These are phyloP conservation scores for Paraphoma chrysanthemicola DNA, from an alignment of 2,329 filamentous ascomycete genomes.

Conservation along the genomic window DNA sequence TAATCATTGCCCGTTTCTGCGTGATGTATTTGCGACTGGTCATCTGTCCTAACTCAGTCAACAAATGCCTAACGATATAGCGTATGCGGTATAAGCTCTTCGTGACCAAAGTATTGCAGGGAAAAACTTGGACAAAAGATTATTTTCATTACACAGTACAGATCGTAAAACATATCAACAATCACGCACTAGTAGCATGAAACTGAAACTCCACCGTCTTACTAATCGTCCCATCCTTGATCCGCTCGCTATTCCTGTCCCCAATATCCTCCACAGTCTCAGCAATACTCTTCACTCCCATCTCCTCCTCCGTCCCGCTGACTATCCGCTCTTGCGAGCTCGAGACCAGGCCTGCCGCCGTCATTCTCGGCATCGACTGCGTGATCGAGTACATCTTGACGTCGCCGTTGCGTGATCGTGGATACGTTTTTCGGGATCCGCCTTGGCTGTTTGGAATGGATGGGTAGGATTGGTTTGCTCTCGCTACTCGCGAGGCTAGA, in stretches of 20 bases:
- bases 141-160: no score
- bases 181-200: not conserved
- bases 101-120: no score
- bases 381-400: slow-evolving; percentile 2
- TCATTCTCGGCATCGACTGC: not conserved
- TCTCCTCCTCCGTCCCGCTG: not conserved
- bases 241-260: not conserved
- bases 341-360: not conserved
- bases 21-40: no score
- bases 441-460: not conserved
- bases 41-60: no score
- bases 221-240: not conserved
- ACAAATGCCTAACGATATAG: no score
- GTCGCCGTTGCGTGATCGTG: not conserved
- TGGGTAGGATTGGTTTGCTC: not conserved
- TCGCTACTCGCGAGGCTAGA: not conserved
- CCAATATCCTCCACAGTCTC: not conserved
- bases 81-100: no score
- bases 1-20: no score
- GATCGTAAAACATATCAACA: not conserved
- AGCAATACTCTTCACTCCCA: slow-evolving; percentile 3
- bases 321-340: slow-evolving; percentile 3
- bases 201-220: slow-evolving; percentile 2
- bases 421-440: not conserved
- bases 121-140: no score